A percentile compares a stretch with the other conserved stretches of the same genome.
Conservation (phyloP, 2,329 filamentous ascomycete species). For the Apiospora marii region DNA sequence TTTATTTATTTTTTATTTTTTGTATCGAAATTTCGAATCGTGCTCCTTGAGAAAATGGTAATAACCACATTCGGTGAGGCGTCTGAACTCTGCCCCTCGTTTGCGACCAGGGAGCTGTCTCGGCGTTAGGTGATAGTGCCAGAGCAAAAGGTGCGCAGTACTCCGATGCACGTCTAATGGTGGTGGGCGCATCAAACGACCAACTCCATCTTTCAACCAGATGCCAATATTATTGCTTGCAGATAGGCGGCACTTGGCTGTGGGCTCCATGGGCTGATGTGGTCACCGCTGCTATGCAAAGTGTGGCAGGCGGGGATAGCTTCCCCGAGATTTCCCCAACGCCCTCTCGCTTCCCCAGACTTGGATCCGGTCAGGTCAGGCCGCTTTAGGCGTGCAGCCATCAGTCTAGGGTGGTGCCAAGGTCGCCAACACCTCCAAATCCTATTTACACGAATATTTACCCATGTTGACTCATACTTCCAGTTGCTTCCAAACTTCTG, state of each 20-base stretch:
- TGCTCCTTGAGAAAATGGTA: background rate
- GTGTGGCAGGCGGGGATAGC: background rate
- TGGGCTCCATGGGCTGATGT: slow-evolving; percentile 9
- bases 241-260: background rate
- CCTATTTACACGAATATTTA: background rate
- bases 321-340: slow-evolving; percentile 20
- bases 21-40: no score
- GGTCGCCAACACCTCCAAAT: background rate
- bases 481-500: background rate
- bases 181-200: background rate
- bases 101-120: background rate
- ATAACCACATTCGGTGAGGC: background rate
- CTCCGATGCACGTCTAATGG: no score
- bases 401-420: slow-evolving; percentile 7
- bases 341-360: slow-evolving; percentile 9
- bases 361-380: background rate
- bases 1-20: no score
- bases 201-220: background rate
- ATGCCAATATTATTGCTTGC: background rate
- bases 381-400: background rate
- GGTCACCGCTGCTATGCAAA: slow-evolving; percentile 4
- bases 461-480: background rate
- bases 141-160: no score
- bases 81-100: background rate
- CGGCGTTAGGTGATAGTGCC: background rate